Evolutionary conservation across 257 asterid genomes (phyloP).

Genomic region (Paulownia fortunei): DNA sequence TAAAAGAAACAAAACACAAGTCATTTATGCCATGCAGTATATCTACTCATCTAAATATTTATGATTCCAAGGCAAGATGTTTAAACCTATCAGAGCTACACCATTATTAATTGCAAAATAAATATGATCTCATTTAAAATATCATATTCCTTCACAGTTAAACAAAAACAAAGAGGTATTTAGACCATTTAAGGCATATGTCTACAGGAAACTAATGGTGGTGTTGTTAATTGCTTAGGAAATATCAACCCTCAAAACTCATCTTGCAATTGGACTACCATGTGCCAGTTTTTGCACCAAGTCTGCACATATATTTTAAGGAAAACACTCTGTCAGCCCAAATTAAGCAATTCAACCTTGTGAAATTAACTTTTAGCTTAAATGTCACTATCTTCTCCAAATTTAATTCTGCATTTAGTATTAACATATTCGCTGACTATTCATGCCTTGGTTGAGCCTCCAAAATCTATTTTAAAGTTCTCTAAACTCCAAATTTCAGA

Average conservation of each 20-base stretch:
- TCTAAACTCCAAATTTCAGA: not conserved
- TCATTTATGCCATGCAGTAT: not conserved
- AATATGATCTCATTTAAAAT: not conserved
- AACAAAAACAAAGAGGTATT: too few species aligned
- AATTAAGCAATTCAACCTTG: not conserved
- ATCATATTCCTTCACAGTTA: too few species aligned
- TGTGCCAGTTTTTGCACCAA: not conserved
- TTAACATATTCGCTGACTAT: not conserved
- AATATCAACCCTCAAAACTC: slow-evolving; percentile 4
- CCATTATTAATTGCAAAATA: not conserved
- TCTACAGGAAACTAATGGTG: too few species aligned
- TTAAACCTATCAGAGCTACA: not conserved
- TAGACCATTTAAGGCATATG: too few species aligned
- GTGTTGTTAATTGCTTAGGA: too few species aligned
- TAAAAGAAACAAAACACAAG: not conserved
- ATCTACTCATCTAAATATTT: not conserved
- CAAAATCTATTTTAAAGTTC: slow-evolving; percentile 11
- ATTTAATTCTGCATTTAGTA: not conserved
- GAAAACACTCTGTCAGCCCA: not conserved
- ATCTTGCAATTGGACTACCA: not conserved
- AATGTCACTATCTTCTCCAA: not conserved
- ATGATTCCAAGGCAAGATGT: not conserved
- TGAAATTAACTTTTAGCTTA: not conserved
- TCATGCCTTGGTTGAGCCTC: not conserved
- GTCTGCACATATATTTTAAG: not conserved